Base-by-base conservation (phyloP, 202 grass and related monocot genomes). In the Carex arenaria region DNA sequence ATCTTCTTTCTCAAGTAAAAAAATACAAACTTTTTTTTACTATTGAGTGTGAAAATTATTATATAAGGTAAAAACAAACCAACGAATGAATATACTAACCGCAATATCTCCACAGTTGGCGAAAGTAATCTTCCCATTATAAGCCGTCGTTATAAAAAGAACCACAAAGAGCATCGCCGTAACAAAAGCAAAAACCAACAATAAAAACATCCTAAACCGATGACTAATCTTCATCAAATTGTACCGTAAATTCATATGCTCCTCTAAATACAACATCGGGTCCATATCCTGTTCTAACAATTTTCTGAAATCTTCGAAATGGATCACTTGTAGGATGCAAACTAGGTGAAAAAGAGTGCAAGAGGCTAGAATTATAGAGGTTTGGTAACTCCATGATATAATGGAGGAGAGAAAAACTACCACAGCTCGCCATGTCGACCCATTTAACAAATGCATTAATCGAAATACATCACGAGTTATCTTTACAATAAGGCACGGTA, bases 191-290 rank as follows among this genome's bases (percentile, higher is more conserved):
- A 98, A 98, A 63, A 95, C 55, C 52, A 93, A 78, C 32, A 98
- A 40, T 62, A 98, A 91, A 80, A 98, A 95, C 83, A 95, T 92
- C 32, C 95, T 85, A 78, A 98, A 93, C 22, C 95, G 86, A 85
- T 98, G 95, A 40, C 95, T 98, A 80, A 98, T 98, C 80, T 95
- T 98, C 67, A 87, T 87, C 19, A 98, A 88, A 17, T 98, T 93
- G 62, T 90, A 86, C 26, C 86, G 87, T 51, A 95, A 89, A 81
- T 90, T 88, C 34, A 86, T 54, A 84, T 98, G 95, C 84, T 98
- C 91, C 85, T 93, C 90, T 82, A 98, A 23, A 90, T 90, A 98
- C 17, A 90, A 64, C n/a, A 93, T 70, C 51, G 95, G 89, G 84
- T 98, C 95, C 5, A 85, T 28, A 86, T 95, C 90, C 86, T 90